These are phyloP conservation scores for Penicillium chermesinum DNA, from an alignment of 495 filamentous ascomycete genomes.

Conservation along the genomic window DNA sequence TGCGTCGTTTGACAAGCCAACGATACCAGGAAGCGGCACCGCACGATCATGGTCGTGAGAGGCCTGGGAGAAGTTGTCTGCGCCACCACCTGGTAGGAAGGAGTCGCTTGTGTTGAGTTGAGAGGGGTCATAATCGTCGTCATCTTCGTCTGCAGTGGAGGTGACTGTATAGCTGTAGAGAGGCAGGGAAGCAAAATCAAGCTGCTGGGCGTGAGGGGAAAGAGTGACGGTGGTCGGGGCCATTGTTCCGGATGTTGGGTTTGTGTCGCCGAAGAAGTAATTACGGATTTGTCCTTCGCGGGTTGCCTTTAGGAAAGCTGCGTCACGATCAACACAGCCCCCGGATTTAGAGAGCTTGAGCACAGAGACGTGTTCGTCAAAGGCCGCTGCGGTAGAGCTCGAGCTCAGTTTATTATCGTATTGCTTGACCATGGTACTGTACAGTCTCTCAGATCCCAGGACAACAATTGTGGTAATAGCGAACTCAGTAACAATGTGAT, in stretches of 20 bases:
- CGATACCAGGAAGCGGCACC: constrained; percentile 20
- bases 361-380: constrained; percentile 61
- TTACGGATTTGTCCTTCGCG: constrained; percentile 73
- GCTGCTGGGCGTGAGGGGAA: constrained; percentile 75
- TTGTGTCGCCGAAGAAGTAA: constrained; percentile 87
- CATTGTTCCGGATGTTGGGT: constrained; percentile 37
- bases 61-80: constrained; percentile 25
- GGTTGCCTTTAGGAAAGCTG: constrained; percentile 62
- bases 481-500: constrained; percentile 84
- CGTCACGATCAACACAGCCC: constrained; percentile 78
- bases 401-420: constrained; percentile 62
- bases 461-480: constrained; percentile 76
- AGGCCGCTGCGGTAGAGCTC: constrained; percentile 37
- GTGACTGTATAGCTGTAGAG: constrained; percentile 59
- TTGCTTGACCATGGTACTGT: constrained; percentile 68
- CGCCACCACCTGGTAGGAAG: constrained; percentile 43
- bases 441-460: constrained; percentile 76
- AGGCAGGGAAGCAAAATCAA: constrained; percentile 65
- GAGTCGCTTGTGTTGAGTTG: constrained; percentile 37
- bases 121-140: constrained; percentile 43
- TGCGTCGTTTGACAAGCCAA: constrained; percentile 16
- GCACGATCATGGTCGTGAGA: constrained; percentile 18
- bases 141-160: constrained; percentile 41
- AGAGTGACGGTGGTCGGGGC: constrained; percentile 58
- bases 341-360: constrained; percentile 81